Conservation (phyloP, 1,139 yeast species). For the Nakaseomyces delphensis region DNA sequence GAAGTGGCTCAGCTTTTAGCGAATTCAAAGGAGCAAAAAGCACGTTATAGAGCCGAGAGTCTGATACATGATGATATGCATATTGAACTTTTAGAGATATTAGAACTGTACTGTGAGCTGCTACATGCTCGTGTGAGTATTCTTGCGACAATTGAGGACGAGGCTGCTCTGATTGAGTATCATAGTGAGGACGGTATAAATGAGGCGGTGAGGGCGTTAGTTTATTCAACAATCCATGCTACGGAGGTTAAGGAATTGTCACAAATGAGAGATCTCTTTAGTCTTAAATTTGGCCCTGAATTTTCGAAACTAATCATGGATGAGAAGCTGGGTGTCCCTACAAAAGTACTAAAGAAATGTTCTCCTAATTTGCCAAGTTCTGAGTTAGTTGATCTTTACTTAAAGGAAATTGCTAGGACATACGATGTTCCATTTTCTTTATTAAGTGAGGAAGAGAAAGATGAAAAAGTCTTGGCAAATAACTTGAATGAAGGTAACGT, state of each 20-base stretch:
- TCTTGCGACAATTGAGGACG: constrained; percentile 32
- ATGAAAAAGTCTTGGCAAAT: background rate
- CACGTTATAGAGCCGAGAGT: constrained; percentile 76
- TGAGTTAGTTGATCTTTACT: constrained; percentile 58
- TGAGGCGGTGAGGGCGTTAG: constrained; percentile 67
- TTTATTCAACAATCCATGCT: constrained; percentile 57
- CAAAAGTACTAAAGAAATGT: constrained; percentile 55
- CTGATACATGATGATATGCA: constrained; percentile 78
- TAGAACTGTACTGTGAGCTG: constrained; percentile 79
- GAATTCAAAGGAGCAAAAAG: constrained; percentile 73
- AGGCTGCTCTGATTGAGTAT: constrained; percentile 21
- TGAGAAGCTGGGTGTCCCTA: constrained; percentile 51
- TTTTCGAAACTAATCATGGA: constrained; percentile 57
- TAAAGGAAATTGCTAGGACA: constrained; percentile 73
- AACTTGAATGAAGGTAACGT: constrained; percentile 15
- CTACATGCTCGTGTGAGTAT: constrained; percentile 65
- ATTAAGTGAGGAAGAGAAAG: constrained; percentile 34
- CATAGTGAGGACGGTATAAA: constrained; percentile 32
- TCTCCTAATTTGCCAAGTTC: constrained; percentile 59
- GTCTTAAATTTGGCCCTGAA: constrained; percentile 54
- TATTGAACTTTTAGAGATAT: constrained; percentile 67
- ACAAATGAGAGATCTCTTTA: constrained; percentile 52
- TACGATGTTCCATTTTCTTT: constrained; percentile 70
- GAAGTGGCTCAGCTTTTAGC: constrained; percentile 60
- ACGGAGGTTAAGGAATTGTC: constrained; percentile 67